phyloP scores from a whole-genome alignment of 768 basidiomycete genomes.

The Coprinopsis strossmayeri region DNA sequence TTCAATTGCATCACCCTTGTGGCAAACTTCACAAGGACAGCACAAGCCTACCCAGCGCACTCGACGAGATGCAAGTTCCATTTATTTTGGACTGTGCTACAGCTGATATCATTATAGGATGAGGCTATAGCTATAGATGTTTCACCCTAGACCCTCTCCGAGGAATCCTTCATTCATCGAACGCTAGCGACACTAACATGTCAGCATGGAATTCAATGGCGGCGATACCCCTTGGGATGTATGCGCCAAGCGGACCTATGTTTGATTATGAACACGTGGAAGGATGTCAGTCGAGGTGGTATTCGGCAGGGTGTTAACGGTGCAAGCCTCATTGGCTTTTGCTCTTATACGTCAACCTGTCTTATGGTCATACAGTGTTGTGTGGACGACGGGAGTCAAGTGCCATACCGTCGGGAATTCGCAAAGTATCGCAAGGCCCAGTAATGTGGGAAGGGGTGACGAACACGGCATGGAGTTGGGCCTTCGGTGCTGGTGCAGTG shows the following conservation, averaged over 20 bases:
- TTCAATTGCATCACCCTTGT: slow-evolving; percentile 50
- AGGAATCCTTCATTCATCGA: slow-evolving; percentile 7
- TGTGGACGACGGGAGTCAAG: slow-evolving; percentile 95
- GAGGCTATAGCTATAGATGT: slow-evolving; percentile 27
- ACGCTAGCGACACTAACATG: slow-evolving; percentile 48
- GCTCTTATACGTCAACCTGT: not conserved
- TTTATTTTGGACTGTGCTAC: slow-evolving; percentile 6
- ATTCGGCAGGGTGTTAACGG: slow-evolving; percentile 97
- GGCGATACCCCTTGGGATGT: slow-evolving; percentile 50
- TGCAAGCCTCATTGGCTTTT: slow-evolving; percentile 29
- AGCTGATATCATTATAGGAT: slow-evolving; percentile 15
- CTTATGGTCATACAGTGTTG: slow-evolving; percentile 61
- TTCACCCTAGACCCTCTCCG: slow-evolving; percentile 11
- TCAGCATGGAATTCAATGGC: slow-evolving; percentile 57
- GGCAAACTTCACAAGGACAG: slow-evolving; percentile 26
- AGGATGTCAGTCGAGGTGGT: slow-evolving; percentile 89
- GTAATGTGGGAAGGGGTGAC: slow-evolving; percentile 97
- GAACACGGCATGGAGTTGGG: slow-evolving; percentile 93
- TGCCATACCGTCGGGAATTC: slow-evolving; percentile 89
- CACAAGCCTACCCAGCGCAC: not conserved
- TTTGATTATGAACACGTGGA: slow-evolving; percentile 98
- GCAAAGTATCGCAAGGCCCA: slow-evolving; percentile 98
- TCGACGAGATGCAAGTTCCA: slow-evolving; percentile 11
- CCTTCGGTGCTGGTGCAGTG: slow-evolving; percentile 91
- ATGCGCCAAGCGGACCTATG: slow-evolving; percentile 56